Percentiles rank a stretch among this genome's conserved stretches.
Conservation (phyloP, 2,329 filamentous ascomycete species). For the Dendryphion nanum region DNA sequence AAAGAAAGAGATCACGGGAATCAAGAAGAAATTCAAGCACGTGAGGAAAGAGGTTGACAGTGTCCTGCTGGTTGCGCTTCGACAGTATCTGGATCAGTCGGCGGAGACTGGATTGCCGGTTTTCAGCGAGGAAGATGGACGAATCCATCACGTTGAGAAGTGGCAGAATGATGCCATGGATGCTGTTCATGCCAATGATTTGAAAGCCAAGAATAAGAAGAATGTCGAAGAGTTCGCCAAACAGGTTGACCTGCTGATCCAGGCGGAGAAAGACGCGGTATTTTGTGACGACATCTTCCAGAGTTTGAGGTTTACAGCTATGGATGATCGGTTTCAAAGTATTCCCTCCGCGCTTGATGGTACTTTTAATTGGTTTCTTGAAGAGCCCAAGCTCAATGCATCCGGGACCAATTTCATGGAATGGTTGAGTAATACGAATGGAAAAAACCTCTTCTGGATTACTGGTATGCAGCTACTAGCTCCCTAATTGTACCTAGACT, state of each 20-base stretch:
- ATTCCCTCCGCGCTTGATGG: neutral
- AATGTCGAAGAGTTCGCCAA: slow-evolving; percentile 27
- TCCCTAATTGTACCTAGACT: too few species aligned
- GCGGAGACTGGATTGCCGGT: slow-evolving; percentile 25
- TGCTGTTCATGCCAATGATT: slow-evolving; percentile 22
- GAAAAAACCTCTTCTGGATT: slow-evolving; percentile 30
- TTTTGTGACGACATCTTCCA: slow-evolving; percentile 23
- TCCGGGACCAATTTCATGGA: slow-evolving; percentile 15
- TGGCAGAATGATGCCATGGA: slow-evolving; percentile 30
- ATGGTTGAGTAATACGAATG: slow-evolving; percentile 24
- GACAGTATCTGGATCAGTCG: slow-evolving; percentile 29
- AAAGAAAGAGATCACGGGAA: slow-evolving; percentile 23
- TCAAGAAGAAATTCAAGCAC: slow-evolving; percentile 23
- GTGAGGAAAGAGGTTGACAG: slow-evolving; percentile 25
- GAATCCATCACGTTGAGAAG: slow-evolving; percentile 17
- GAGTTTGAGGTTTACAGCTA: slow-evolving; percentile 19
- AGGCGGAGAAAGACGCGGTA: slow-evolving; percentile 19
- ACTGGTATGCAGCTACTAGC: slow-evolving; percentile 23
- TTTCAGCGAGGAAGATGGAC: slow-evolving; percentile 17
- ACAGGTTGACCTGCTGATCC: slow-evolving; percentile 19
- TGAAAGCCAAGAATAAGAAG: slow-evolving; percentile 28
- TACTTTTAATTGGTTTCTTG: neutral
- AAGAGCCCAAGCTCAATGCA: neutral
- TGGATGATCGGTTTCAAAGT: slow-evolving; percentile 18
- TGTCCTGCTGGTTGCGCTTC: slow-evolving; percentile 22